phyloP scores from a whole-genome alignment of 106 monocot species.

The Allium sativum region DNA sequence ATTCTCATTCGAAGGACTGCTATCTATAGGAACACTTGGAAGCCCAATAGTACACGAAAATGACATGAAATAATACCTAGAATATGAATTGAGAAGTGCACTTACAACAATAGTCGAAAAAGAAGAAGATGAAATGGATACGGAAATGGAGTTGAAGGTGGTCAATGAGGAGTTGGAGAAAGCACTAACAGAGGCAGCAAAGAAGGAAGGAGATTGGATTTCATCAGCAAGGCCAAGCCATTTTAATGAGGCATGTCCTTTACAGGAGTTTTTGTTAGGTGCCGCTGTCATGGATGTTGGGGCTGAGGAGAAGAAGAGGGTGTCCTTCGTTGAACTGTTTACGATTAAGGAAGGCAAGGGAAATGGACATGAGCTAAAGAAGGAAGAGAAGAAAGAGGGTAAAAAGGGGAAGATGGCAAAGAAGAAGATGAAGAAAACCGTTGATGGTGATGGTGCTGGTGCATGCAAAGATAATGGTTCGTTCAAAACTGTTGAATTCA shows the following conservation, averaged over 20 bases:
- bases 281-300: conserved; percentile 3
- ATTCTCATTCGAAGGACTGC: background rate
- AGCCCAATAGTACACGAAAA: background rate
- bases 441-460: no score
- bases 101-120: background rate
- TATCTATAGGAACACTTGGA: background rate
- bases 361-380: background rate
- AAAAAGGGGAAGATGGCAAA: background rate
- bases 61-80: background rate
- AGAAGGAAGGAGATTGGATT: background rate
- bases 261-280: conserved; percentile 39
- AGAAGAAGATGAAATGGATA: background rate
- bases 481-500: no score
- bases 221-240: conserved; percentile 1
- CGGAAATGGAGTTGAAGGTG: background rate
- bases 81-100: background rate
- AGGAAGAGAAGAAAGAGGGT: background rate
- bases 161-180: background rate
- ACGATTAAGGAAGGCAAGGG: conserved; percentile 9
- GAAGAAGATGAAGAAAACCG: background rate
- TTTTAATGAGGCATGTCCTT: conserved; percentile 17
- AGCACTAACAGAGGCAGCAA: background rate
- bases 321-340: conserved; percentile 43
- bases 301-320: conserved; percentile 17
- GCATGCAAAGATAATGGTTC: no score